Base-by-base conservation (phyloP, 1,284 basidiomycete species). In the Leccinum pallidistipes region DNA sequence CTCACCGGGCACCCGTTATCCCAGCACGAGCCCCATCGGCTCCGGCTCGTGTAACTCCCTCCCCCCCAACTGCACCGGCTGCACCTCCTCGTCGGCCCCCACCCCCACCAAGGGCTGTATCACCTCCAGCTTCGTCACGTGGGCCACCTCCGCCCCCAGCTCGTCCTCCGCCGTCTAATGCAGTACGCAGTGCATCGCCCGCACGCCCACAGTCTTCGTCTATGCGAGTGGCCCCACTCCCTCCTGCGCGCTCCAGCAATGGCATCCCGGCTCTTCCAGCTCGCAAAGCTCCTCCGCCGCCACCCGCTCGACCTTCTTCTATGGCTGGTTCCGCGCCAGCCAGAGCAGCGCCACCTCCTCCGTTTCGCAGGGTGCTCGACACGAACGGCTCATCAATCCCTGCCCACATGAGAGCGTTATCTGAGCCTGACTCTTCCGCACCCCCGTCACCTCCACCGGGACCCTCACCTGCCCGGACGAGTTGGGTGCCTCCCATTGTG, bases 41-140 rank as follows among this genome's bases (percentile, higher is more conserved):
- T 12, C 67, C 68, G 21, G 57, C 64, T 56, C 70, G 73, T 16
- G 47, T 62, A 5, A 66, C 76, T 64, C 72, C 77, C 7, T 68
- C 71, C 16, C 72, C 76, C 49, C 70, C 76, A n/a, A 32, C 68
- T 16, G 58, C 71, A n/a, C 68, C 72, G 3, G 76, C 78, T 18
- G 64, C 71, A 36, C 71, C 74, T 52, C 81, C 80, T 24, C 69
- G 78, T 64, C 76, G 77, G 61, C 72, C 77, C n/a, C 66, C 75
- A 24, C 75, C 75, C 7, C 69, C 69, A 3, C 54, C 71, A 65
- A 74, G 77, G 47, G 56, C 74, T 11, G 71, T 69, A 11, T 74
- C 79, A 45, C 70, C 77, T 40, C 71, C 74, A 0, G 65, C 70
- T 47, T 65, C 72, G 18, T 64, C 74, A 43, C 73, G 71, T 3